Base-by-base conservation (phyloP, 1,284 basidiomycete genomes). In the Rhodotorula sp. region DNA sequence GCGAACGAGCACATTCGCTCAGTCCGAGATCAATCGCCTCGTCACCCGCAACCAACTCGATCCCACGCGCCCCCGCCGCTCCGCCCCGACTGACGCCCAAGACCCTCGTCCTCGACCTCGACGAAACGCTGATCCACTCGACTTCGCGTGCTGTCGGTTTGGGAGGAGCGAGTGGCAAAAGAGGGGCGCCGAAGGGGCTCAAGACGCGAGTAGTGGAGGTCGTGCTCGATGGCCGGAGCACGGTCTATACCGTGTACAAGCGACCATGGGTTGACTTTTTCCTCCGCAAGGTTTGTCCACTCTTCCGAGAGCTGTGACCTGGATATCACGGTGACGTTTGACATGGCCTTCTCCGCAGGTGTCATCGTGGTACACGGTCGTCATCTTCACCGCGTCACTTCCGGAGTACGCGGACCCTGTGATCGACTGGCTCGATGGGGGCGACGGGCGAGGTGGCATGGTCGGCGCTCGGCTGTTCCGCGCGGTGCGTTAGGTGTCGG, bases 371-470 rank as follows among this genome's bases (percentile, higher is more conserved):
- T 99, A 99, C 83, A 97, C 95, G 3, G 88, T 99, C 66, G 95
- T 99, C 66, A 92, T 99, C 74, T 99, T 95, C 82, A 99, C 95
- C 26, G 96, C 95, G 2, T 97, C 94, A 10, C 93, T 99, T 89
- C 91, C 94, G 79, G 95, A 99, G 81, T 99, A 99, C 80, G 95
- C 95, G 68, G 95, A 99, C 83, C 95, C 96, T 0, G 95, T 99
- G 42, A 99, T 99, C 77, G 96, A 99, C 82, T 99, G 96, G 95
- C 83, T 99, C 69, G 95, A 99, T 80, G 93, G 91, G 69, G 95
- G 95, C 4, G 86, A 93, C 60, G 81, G 81, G 0, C 53, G 70
- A 4, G 74, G 73, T 4, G 93, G 92, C 14, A 90, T 99, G 68
- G 87, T 99, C 56, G 87, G 86, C 1, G 89, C 90, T 72, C 87